Base-by-base conservation (phyloP, 805 yeast species). In the Martiniozyma abietophila region DNA sequence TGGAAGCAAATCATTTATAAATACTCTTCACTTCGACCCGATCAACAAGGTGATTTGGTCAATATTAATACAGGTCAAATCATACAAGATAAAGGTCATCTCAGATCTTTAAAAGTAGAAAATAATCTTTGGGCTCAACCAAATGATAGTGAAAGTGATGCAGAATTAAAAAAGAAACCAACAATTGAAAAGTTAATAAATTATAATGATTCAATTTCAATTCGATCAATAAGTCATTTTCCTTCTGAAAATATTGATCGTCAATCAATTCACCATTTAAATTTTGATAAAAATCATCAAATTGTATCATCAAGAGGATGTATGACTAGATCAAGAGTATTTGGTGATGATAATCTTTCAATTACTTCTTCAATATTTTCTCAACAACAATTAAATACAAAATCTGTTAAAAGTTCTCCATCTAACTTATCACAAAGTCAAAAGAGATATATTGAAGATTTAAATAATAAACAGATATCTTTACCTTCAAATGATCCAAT, bases 61-160 rank as follows among this genome's bases (percentile, higher is more conserved):
- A 86, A 82, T 49, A 47, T 82, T 16, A 48, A 51, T 8, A 74
- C 85, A 0, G 88, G 89, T 1, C 62, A 68, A 36, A 68, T 82
- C 2, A 52, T 76, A 2, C 69, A 61, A 21, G 86, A 82, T 46
- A 67, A 71, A 34, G 94, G 94, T 2, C 94, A 82, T 53, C 45
- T 82, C 16, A 55, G 69, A 37, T 68, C 76, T 2, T 46, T 78
- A 37, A 38, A 30, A 4, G 29, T 40, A 12, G 28, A 43, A 9
- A 45, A 54, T 9, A 48, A 53, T 37, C 55, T 64, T 17, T 69
- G 74, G 74, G 22, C 35, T 9, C 19, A 25, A 14, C 21, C 22
- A 8, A 18, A 15, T n/a, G 30, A 28, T 12, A 21, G 8, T 8
- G 25, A 7, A 12, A 19, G 15, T 21, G 29, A 7, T 7, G n/a